phyloP scores from a whole-genome alignment of 140 eudicot genomes.

The Ambrosia hybrid region DNA sequence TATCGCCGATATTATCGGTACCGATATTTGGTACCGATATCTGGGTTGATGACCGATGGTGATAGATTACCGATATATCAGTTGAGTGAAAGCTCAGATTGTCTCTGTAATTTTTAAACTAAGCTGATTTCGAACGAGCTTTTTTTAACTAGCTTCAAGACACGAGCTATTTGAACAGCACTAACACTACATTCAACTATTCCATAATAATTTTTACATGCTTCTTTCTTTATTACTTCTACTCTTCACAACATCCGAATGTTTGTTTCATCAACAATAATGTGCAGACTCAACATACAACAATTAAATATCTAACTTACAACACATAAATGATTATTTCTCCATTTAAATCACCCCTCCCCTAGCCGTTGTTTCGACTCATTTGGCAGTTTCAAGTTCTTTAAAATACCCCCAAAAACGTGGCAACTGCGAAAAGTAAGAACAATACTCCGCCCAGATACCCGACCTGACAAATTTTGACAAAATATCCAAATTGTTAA shows the following conservation, averaged over 20 bases:
- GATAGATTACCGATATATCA: no score
- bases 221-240: neutral
- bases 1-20: no score
- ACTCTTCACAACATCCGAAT: neutral
- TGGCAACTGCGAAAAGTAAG: constrained; percentile 76
- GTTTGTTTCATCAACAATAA: constrained; percentile 1
- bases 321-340: constrained; percentile 17
- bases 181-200: neutral
- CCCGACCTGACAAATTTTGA: constrained; percentile 54
- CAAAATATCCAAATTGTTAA: constrained; percentile 5
- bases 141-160: neutral
- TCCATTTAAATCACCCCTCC: neutral
- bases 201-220: neutral
- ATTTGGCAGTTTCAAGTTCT: constrained; percentile 8
- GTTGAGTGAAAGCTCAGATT: no score
- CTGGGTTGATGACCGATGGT: no score
- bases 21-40: no score
- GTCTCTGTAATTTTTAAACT: no score
- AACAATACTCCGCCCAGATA: constrained; percentile 85
- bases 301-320: constrained; percentile 19
- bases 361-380: constrained; percentile 8
- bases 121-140: no score
- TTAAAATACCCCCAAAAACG: constrained; percentile 85
- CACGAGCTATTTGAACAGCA: no score
- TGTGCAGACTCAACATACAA: constrained; percentile 16